phyloP scores from a whole-genome alignment of 306 rosid species.

The Purshia tridentata region DNA sequence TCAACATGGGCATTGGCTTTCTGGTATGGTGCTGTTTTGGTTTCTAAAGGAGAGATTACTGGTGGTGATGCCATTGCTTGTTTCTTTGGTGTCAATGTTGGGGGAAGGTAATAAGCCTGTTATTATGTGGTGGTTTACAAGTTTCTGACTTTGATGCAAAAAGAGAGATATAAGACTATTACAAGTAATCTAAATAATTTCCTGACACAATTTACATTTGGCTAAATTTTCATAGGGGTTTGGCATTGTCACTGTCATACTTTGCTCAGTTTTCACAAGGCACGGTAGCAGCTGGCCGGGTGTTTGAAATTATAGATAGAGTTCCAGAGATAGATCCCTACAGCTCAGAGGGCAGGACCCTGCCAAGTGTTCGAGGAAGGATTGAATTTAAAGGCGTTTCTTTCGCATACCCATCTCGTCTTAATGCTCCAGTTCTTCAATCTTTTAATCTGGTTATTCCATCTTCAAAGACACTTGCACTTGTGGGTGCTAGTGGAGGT shows the following conservation, averaged over 20 bases:
- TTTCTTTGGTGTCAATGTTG: constrained; percentile 84
- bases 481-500: constrained; percentile 94
- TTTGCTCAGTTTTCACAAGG: constrained; percentile 91
- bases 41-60: constrained; percentile 46
- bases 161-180: background rate
- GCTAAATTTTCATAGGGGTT: constrained; percentile 50
- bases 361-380: constrained; percentile 54
- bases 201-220: background rate
- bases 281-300: constrained; percentile 80
- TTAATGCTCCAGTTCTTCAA: constrained; percentile 49
- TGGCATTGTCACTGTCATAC: constrained; percentile 81
- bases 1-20: constrained; percentile 95
- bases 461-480: constrained; percentile 65
- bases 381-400: constrained; percentile 67
- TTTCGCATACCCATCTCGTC: constrained; percentile 82
- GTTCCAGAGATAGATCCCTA: constrained; percentile 84
- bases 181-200: no score
- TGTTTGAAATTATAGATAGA: constrained; percentile 70
- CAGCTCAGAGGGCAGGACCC: constrained; percentile 54
- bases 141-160: background rate
- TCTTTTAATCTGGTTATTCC: constrained; percentile 66
- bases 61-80: constrained; percentile 93
- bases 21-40: constrained; percentile 76
- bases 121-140: background rate
- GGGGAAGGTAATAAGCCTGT: constrained; percentile 63